Evolutionary conservation across 129 eudicot genomes (phyloP).

Genomic region (Arctium minus): DNA sequence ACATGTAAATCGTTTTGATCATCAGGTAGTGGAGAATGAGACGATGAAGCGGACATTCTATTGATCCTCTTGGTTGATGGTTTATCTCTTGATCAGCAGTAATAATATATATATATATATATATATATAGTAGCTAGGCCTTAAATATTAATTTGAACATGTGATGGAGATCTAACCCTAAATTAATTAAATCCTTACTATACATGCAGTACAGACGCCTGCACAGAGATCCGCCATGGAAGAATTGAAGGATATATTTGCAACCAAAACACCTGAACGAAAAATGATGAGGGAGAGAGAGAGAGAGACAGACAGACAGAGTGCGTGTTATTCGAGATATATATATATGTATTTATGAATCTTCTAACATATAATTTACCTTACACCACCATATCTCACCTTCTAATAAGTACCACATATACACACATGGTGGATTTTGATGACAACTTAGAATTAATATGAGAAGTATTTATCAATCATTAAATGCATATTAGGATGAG

Average conservation of each 20-base stretch:
- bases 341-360: conserved; percentile 6
- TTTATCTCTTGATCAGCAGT: background rate
- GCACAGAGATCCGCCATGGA: background rate
- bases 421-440: too few species aligned
- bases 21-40: conserved; percentile 16
- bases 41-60: conserved; percentile 35
- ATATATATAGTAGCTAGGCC: background rate
- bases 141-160: background rate
- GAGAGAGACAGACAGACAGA: background rate
- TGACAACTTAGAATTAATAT: too few species aligned
- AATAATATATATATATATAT: background rate
- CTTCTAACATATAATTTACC: background rate
- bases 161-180: background rate
- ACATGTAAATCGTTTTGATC: background rate
- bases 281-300: conserved; percentile 1
- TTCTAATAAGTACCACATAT: background rate
- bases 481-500: too few species aligned
- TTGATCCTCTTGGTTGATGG: background rate
- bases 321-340: conserved; percentile 14
- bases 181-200: background rate
- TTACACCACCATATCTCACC: background rate
- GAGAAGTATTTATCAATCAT: too few species aligned
- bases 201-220: background rate
- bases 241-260: background rate
- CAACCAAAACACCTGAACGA: conserved; percentile 31